Conservation (phyloP, 2,329 filamentous ascomycete species). For the Hymenoscyphus fraxineus region DNA sequence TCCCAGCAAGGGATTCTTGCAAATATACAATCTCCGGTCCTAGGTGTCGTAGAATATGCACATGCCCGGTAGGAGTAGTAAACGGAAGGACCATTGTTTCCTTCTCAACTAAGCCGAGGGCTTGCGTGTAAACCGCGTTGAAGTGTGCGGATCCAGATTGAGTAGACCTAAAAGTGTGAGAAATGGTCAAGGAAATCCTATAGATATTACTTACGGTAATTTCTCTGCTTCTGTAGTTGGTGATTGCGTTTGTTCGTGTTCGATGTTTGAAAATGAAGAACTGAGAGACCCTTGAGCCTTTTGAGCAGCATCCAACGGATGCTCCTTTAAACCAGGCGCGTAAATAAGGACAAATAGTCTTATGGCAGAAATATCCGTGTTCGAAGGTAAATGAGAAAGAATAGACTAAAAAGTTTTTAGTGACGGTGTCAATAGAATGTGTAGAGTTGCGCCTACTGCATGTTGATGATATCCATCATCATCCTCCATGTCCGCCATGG, state of each 20-base stretch:
- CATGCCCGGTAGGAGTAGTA: constrained; percentile 74
- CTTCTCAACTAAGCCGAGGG: constrained; percentile 73
- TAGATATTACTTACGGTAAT: constrained; percentile 45
- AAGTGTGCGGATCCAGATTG: constrained; percentile 57
- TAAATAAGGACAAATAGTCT: constrained; percentile 90
- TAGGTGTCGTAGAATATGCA: constrained; percentile 82
- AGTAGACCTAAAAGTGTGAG: constrained; percentile 42
- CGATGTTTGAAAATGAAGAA: constrained; percentile 88
- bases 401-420: constrained; percentile 58
- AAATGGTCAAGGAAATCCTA: constrained; percentile 23
- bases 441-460: constrained; percentile 58
- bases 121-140: constrained; percentile 76
- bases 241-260: constrained; percentile 65
- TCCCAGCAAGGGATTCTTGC: constrained; percentile 76
- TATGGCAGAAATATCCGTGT: constrained; percentile 67
- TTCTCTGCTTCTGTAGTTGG: constrained; percentile 61
- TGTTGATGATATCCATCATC: constrained; percentile 68
- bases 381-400: constrained; percentile 79
- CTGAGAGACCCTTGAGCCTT: constrained; percentile 61
- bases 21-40: constrained; percentile 84
- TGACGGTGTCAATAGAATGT: constrained; percentile 3
- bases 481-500: constrained; percentile 54
- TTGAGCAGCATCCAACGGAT: constrained; percentile 49
- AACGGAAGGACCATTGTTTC: constrained; percentile 87
- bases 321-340: constrained; percentile 72